phyloP scores from a whole-genome alignment of 768 basidiomycete genomes.

The Suillus weaverae region DNA sequence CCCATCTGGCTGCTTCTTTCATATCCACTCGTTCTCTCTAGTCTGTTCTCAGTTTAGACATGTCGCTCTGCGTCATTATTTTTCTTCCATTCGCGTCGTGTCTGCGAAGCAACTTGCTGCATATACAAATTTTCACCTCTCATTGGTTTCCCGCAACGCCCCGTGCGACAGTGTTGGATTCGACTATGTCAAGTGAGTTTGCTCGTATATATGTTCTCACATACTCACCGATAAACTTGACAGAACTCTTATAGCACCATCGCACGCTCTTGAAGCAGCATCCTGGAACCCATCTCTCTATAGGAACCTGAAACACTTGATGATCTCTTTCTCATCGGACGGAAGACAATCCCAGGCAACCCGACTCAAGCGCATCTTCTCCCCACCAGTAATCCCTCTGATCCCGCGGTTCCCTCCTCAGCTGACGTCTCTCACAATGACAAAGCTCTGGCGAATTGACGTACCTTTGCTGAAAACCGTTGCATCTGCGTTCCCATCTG shows the following conservation, averaged over 20 bases:
- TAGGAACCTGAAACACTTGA: conserved; percentile 38
- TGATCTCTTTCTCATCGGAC: conserved; percentile 43
- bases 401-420: conserved; percentile 25
- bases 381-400: conserved; percentile 23
- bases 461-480: conserved; percentile 46
- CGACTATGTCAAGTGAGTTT: conserved; percentile 47
- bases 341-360: conserved; percentile 46
- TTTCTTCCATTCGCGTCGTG: conserved; percentile 21
- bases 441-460: conserved; percentile 59
- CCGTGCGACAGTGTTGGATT: conserved; percentile 31
- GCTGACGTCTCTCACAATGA: conserved; percentile 51
- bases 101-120: conserved; percentile 21
- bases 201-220: conserved; percentile 19
- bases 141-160: conserved; percentile 22
- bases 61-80: conserved; percentile 41
- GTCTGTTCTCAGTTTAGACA: conserved; percentile 43
- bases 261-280: conserved; percentile 19
- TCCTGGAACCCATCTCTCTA: conserved; percentile 33
- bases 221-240: conserved; percentile 2
- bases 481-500: conserved; percentile 43
- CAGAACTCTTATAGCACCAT: conserved; percentile 23
- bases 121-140: conserved; percentile 37
- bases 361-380: conserved; percentile 35
- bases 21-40: conserved; percentile 41
- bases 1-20: conserved; percentile 28